Percentiles rank a stretch among this genome's conserved stretches.
These are phyloP conservation scores for Cyberlindnera japonica DNA, from an alignment of 805 yeast species.

Conservation along the genomic window DNA sequence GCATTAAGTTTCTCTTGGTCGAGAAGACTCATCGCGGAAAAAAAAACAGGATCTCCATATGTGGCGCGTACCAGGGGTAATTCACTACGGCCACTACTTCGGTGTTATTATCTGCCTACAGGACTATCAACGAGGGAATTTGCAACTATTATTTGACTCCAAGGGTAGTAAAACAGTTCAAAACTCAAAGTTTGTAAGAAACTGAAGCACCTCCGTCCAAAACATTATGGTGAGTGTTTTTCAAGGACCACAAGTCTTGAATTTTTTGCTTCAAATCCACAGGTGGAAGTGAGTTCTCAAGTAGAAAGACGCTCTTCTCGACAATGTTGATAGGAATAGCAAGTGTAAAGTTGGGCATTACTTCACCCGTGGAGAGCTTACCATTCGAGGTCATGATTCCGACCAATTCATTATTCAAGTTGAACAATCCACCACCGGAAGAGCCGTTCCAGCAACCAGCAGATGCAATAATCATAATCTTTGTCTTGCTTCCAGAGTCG, in stretches of 20 bases:
- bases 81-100: neutral
- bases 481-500: slow-evolving; percentile 2
- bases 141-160: neutral
- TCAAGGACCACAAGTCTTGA: slow-evolving; percentile 25
- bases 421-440: slow-evolving; percentile 30
- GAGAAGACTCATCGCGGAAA: slow-evolving; percentile 8
- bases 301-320: slow-evolving; percentile 21
- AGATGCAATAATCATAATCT: slow-evolving; percentile 23
- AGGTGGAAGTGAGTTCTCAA: slow-evolving; percentile 9
- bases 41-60: neutral
- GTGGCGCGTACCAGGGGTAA: neutral
- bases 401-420: slow-evolving; percentile 21
- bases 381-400: slow-evolving; percentile 31
- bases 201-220: slow-evolving; percentile 2
- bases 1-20: neutral
- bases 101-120: too few species aligned
- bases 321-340: slow-evolving; percentile 26
- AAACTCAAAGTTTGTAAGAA: slow-evolving; percentile 2
- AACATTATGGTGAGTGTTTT: slow-evolving; percentile 19
- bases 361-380: slow-evolving; percentile 26
- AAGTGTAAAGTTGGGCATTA: slow-evolving; percentile 27
- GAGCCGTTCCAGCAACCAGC: slow-evolving; percentile 32
- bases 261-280: slow-evolving; percentile 15
- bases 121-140: neutral
- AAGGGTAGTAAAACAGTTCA: neutral